Base-by-base conservation (phyloP, 179 eudicot genomes). In the Camellia oleifera region DNA sequence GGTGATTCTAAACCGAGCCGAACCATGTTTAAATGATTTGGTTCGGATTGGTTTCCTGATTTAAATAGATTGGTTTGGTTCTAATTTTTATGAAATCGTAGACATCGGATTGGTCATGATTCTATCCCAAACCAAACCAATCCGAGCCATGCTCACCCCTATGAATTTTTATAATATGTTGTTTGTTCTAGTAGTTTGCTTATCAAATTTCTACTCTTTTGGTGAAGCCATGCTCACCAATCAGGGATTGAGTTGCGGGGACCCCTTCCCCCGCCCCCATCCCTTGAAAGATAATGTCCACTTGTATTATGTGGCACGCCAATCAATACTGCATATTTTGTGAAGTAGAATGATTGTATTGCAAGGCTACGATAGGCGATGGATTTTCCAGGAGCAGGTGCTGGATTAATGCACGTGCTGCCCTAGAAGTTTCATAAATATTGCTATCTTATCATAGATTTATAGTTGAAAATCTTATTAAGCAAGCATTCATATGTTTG, bases 391-490 rank as follows among this genome's bases (percentile, higher is more conserved):
- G 42, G 53, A 14, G 3, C 48, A 50, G 45, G 17, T 9, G 20
- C 61, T 10, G 11, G 61, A 70, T 17, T 0, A 46, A 45, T 70
- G 74, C 32, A 17, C 6, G 15, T 56, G n/a, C 26, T 70, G 74
- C 13, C 50, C 17, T 5, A n/a, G 13, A 3, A 15, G 15, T 66
- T 82, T 53, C n/a, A 62, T 57, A 46, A 48, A 26, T 78, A 63
- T 54, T 77, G 61, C 15, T 50, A 17, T 32, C 26, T 52, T 74
- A 23, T 57, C 62, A 32, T 23, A 12, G 20, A 18, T 65, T 12
- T 42, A 52, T 26, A 77, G 48, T 66, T 66, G 80, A 17, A 8
- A 50, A n/a, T 44, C 52, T 18, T 50, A 62, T 66, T 66, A n/a
- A 13, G 67, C 15, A 4, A n/a, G n/a, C 83, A 23, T 68, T 0